Percentiles rank a stretch among this genome's conserved stretches.
These are phyloP conservation scores for Clausena lansium DNA, from an alignment of 345 rosid genomes.

Conservation along the genomic window DNA sequence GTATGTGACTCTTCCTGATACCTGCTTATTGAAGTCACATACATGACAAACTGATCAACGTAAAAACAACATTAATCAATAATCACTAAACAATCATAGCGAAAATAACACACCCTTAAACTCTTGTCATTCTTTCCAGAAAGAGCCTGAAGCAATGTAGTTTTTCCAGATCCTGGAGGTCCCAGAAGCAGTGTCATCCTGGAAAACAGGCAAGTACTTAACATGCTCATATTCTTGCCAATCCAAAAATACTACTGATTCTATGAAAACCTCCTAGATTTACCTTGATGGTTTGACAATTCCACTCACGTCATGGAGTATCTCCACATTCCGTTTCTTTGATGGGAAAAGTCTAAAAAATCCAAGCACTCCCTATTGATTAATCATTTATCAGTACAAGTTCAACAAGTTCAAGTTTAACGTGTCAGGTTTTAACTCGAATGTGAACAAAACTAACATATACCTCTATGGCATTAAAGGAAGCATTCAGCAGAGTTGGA, in stretches of 20 bases:
- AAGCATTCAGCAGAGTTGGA: conserved; percentile 42
- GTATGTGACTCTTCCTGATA: conserved; percentile 43
- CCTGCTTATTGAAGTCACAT: conserved; percentile 21
- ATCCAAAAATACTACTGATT: background rate
- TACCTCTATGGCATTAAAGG: conserved; percentile 49
- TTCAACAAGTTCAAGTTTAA: background rate
- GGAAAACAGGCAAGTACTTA: background rate
- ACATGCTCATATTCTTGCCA: background rate
- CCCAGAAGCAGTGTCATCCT: conserved; percentile 66
- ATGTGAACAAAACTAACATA: background rate
- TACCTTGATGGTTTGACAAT: conserved; percentile 57
- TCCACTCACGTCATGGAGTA: conserved; percentile 44
- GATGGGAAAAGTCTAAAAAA: conserved; percentile 39
- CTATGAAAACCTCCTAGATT: background rate
- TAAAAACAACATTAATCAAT: background rate
- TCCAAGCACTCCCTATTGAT: conserved; percentile 37
- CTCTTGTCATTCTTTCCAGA: conserved; percentile 35
- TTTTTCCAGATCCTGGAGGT: conserved; percentile 64
- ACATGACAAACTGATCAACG: background rate
- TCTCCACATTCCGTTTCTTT: conserved; percentile 41
- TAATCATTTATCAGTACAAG: background rate
- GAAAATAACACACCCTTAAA: conserved; percentile 39
- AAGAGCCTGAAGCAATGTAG: conserved; percentile 52
- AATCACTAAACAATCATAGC: background rate
- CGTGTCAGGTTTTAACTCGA: background rate